Evolutionary conservation across 2,329 filamentous ascomycete species (phyloP).

Genomic region (Clonostachys rosea): DNA sequence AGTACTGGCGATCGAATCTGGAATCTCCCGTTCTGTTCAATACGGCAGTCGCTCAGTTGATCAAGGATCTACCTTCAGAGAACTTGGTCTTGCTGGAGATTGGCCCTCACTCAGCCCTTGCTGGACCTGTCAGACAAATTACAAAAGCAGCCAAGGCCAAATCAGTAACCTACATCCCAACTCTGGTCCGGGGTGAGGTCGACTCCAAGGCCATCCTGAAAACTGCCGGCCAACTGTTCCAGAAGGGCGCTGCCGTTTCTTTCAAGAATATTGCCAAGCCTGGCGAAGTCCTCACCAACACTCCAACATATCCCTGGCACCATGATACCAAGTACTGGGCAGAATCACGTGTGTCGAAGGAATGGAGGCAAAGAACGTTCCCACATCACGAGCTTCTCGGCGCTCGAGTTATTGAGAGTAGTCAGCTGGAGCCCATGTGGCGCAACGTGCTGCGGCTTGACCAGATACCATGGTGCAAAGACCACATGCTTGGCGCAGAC

Average conservation of each 20-base stretch:
- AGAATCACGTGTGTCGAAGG: slow-evolving; percentile 6
- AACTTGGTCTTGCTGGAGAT: slow-evolving; percentile 19
- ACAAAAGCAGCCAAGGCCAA: slow-evolving; percentile 6
- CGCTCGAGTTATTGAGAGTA: neutral
- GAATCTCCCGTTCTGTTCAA: slow-evolving; percentile 5
- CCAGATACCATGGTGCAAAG: slow-evolving; percentile 22
- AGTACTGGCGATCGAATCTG: slow-evolving; percentile 14
- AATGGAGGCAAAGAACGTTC: slow-evolving; percentile 4
- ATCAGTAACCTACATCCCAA: slow-evolving; percentile 11
- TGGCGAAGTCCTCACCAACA: slow-evolving; percentile 5
- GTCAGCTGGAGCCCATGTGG: slow-evolving; percentile 8
- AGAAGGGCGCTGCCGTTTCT: neutral
- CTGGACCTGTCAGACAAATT: slow-evolving; percentile 29
- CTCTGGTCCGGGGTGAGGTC: neutral
- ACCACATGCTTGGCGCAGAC: slow-evolving; percentile 11
- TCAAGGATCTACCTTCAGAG: neutral
- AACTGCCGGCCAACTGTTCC: neutral
- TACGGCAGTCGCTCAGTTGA: slow-evolving; percentile 1
- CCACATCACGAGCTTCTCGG: slow-evolving; percentile 17
- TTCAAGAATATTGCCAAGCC: neutral
- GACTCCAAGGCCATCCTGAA: neutral
- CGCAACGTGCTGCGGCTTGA: slow-evolving; percentile 10
- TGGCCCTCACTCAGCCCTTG: slow-evolving; percentile 31
- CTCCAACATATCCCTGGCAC: slow-evolving; percentile 36
- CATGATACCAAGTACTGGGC: slow-evolving; percentile 23